A percentile compares a stretch with the other conserved stretches of the same genome.
Conservation (phyloP, 768 basidiomycete genomes). For the Gautieria morchelliformis region DNA sequence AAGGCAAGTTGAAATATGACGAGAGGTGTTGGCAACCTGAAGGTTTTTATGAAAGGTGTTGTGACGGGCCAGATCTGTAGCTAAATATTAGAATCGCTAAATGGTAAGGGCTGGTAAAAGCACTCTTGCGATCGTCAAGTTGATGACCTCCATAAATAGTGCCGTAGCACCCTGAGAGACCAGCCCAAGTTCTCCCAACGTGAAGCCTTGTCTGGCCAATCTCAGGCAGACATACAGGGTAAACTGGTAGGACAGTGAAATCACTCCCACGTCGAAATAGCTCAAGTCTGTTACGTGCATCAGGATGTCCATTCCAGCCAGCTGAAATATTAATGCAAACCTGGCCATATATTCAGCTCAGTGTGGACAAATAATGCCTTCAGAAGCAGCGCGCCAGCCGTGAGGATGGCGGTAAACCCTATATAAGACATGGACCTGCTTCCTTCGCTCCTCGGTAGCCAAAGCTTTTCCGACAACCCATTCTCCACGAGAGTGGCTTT, state of each 20-base stretch:
- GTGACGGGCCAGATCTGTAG: constrained; percentile 68
- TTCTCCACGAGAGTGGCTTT: not conserved
- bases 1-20: constrained; percentile 88
- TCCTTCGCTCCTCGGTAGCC: constrained; percentile 38
- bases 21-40: constrained; percentile 85
- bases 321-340: constrained; percentile 31
- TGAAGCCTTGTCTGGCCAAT: constrained; percentile 90
- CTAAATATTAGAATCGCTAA: not conserved
- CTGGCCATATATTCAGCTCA: constrained; percentile 56
- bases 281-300: constrained; percentile 51
- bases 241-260: constrained; percentile 82
- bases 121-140: constrained; percentile 76
- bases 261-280: constrained; percentile 61
- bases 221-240: constrained; percentile 83
- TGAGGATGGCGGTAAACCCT: constrained; percentile 50
- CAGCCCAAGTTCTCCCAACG: constrained; percentile 85
- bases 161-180: constrained; percentile 85
- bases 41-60: constrained; percentile 82
- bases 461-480: not conserved
- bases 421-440: constrained; percentile 54
- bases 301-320: constrained; percentile 1
- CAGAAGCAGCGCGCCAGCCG: constrained; percentile 37
- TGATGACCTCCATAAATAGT: constrained; percentile 76
- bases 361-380: constrained; percentile 35
- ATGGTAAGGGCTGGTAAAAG: constrained; percentile 18